Base-by-base conservation (phyloP, 176 grass and related monocot genomes). In the Avena sativa region DNA sequence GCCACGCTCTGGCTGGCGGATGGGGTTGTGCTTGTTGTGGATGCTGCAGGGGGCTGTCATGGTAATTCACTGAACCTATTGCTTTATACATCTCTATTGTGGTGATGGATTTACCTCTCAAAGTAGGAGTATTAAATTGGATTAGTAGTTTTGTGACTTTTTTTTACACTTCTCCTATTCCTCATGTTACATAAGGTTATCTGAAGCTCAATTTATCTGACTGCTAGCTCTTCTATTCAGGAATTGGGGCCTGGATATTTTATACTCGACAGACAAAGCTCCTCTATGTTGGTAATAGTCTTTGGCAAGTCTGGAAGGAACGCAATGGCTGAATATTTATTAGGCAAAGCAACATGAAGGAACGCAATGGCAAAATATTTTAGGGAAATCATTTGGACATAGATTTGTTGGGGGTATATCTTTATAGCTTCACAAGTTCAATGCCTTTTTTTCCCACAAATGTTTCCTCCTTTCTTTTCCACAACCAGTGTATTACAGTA, bases 1-100 rank as follows among this genome's bases (percentile, higher is more conserved):
- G 97, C 97, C 0, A 92, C 97, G 0, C 83, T 99, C 76, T 72
- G 92, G 34, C 92, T 99, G 36, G 94, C 92, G 1, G 97, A 99
- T 87, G 97, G 97, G 36, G 94, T 89, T 72, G 97, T 96, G 66
- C 82, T 99, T 63, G 83, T 99, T 58, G 90, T 99, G 16, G 97
- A 99, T 84, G 97, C 97, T 62, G 97, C 97, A 12, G n/a, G 97
- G 96, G 97, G 97, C 14, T n/a, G 97, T 99, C 11, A 96, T 94
- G 97, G 97, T 99, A 93, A 78, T 80, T 57, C 47, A 51, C n/a
- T 72, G 0, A 87, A 8, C 40, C 5, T 79, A 14, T 70, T 61
- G 32, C n/a, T 25, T 63, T 17, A 11, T 48, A 64, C 10, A 21
- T 77, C n/a, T 71, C 9, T 82, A 44, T 44, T 69, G 43, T 49